Conservation (phyloP, 106 monocot genomes). For the Dioscorea alata region DNA sequence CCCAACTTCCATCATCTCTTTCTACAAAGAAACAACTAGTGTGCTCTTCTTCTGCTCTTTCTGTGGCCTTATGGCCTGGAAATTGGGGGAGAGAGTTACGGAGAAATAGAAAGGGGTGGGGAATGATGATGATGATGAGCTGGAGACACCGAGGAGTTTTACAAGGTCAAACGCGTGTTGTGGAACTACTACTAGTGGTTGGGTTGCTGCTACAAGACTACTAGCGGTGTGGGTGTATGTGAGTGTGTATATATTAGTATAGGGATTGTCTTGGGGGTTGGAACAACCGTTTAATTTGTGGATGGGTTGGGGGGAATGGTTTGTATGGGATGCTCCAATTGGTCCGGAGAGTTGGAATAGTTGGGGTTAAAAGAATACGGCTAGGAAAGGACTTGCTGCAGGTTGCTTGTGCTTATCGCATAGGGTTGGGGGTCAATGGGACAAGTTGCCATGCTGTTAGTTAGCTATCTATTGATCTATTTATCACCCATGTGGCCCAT, state of each 20-base stretch:
- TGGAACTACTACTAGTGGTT: background rate
- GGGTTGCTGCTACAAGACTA: background rate
- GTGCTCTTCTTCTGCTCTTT: too few relatives aligned
- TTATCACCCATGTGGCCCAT: too few relatives aligned
- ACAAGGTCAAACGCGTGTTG: constrained; percentile 3
- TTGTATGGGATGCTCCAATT: background rate
- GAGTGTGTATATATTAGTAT: too few relatives aligned
- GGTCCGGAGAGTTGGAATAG: background rate
- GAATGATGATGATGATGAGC: background rate
- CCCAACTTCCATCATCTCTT: constrained; percentile 57
- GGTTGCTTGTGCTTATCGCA: too few relatives aligned
- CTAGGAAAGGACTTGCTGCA: too few relatives aligned
- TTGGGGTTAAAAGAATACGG: background rate
- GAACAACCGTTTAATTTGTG: background rate
- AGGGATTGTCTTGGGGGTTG: background rate
- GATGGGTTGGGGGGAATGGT: too few relatives aligned
- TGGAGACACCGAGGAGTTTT: background rate
- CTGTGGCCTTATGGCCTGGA: too few relatives aligned
- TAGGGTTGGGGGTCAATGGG: too few relatives aligned
- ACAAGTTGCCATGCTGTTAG: too few relatives aligned
- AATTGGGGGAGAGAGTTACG: background rate
- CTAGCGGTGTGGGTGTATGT: too few relatives aligned
- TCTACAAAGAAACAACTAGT: too few relatives aligned
- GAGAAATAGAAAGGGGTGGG: background rate
- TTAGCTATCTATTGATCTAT: too few relatives aligned